phyloP scores from a whole-genome alignment of 768 basidiomycete species.

The Flagelloscypha sp. region DNA sequence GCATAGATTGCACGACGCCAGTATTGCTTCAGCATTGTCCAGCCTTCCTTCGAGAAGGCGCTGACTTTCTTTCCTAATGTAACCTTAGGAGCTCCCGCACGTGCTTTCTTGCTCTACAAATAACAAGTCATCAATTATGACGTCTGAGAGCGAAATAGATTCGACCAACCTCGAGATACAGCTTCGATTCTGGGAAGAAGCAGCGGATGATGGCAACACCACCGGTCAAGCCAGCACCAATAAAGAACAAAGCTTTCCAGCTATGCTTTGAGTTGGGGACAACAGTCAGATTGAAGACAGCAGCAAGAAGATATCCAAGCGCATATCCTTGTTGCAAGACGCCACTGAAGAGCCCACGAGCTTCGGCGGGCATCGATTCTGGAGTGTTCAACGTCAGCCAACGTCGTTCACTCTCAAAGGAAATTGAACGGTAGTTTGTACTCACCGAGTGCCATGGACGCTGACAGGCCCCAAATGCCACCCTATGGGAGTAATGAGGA shows the following conservation, averaged over 20 bases:
- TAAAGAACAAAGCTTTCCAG: conserved; percentile 58
- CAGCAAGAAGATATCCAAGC: conserved; percentile 54
- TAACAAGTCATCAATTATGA: conserved; percentile 45
- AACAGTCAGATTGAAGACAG: conserved; percentile 48
- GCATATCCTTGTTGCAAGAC: conserved; percentile 65
- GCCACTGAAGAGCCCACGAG: conserved; percentile 56
- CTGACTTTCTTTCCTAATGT: conserved; percentile 29
- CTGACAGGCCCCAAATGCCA: conserved; percentile 51
- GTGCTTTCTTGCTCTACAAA: conserved; percentile 33
- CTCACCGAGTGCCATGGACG: conserved; percentile 52
- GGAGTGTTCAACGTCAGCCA: no score
- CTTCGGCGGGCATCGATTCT: conserved; percentile 50
- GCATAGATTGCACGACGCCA: conserved; percentile 55
- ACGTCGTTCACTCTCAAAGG: no score
- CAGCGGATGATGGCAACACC: conserved; percentile 45
- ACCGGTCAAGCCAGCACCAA: conserved; percentile 40
- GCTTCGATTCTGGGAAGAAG: conserved; percentile 39
- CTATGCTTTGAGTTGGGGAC: conserved; percentile 17
- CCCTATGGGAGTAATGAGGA: no score
- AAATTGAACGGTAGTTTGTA: conserved; percentile 3
- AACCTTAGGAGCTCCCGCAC: conserved; percentile 12
- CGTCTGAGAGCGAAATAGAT: no score
- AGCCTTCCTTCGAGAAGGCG: conserved; percentile 48
- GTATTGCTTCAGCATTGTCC: conserved; percentile 47
- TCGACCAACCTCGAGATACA: conserved; percentile 5